A percentile compares a stretch with the other conserved stretches of the same genome.
Evolutionary conservation across 176 grass and related monocot genomes (phyloP).

Genomic region (Zea luxurians): DNA sequence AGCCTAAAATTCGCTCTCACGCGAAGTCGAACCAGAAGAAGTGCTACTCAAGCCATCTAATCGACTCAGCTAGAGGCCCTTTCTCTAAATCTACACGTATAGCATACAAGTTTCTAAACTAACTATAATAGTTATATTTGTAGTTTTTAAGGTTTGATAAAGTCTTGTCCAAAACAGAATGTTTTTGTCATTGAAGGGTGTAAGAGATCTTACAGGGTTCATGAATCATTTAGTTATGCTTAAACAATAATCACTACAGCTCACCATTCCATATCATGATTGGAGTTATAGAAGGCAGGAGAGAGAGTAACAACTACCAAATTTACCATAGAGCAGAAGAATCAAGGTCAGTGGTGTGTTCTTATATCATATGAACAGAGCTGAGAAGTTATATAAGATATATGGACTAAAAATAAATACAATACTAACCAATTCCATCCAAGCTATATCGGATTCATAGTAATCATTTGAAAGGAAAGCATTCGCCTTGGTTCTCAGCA

Average conservation of each 20-base stretch:
- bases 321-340: not conserved
- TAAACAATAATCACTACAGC: not conserved
- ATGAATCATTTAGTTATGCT: constrained; percentile 23
- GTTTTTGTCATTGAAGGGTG: not conserved
- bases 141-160: not conserved
- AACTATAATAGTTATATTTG: not conserved
- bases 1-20: too few species aligned
- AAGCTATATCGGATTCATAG: constrained; percentile 95
- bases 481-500: constrained; percentile 82
- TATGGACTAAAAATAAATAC: constrained; percentile 28
- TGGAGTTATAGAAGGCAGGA: constrained; percentile 2
- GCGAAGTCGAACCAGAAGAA: too few species aligned
- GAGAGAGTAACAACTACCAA: not conserved
- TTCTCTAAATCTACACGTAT: not conserved
- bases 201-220: not conserved
- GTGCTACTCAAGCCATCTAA: too few species aligned
- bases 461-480: constrained; percentile 95
- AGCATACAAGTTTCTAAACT: not conserved
- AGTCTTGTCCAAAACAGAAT: not conserved
- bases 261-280: not conserved
- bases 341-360: not conserved
- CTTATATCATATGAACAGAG: not conserved
- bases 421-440: constrained; percentile 91
- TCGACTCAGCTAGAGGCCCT: too few species aligned
- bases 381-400: not conserved